Evolutionary conservation across 345 rosid genomes (phyloP), one percentile per base, ranked within the genome.

Genomic region (Euphorbia peplus): DNA sequence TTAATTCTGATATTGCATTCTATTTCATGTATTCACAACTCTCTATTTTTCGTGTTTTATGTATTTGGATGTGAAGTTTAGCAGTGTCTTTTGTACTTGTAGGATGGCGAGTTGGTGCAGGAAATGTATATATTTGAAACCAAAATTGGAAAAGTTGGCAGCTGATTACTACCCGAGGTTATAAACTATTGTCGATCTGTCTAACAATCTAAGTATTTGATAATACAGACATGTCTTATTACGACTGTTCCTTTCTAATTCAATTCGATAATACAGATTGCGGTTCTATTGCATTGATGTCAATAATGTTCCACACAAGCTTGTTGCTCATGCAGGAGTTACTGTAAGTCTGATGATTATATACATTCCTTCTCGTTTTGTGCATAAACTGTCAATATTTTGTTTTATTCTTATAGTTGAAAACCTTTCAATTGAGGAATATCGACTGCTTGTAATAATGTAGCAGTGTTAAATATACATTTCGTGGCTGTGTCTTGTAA

Each of bases 21-120:
- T 14, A 15, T 47, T 47, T 47, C 53, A 3, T 28, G 0, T 44
- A n/a, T 57, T 19, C 5, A 39, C 11, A 39, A 39, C 3, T 39
- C 42, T 39, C 47, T 41, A 12, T 46, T 47, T 67, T 26, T 4
- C 14, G 37, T 18, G 11, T 57, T 12, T 57, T 14, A 19, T 3
- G 25, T 52, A 0, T 37, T 56, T 63, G 42, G 9, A 39, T 39
- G 37, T 39, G 67, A 72, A 73, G 73, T 70, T 70, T 26, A 30
- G 19, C 37, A n/a, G 64, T 39, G 65, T 63, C 67, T 22, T 51
- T n/a, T 78, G 78, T 70, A 66, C 67, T 60, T 85, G 84, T 81
- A 93, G 97, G 98, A 88, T 87, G 90, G 98, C 97, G 60, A 84
- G 78, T 79, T 93, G 97, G 97, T 93, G 98, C 82, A 88, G 97